These are phyloP conservation scores for Cunninghamia lanceolata DNA, from an alignment of 75 land plant species.

Conservation along the genomic window DNA sequence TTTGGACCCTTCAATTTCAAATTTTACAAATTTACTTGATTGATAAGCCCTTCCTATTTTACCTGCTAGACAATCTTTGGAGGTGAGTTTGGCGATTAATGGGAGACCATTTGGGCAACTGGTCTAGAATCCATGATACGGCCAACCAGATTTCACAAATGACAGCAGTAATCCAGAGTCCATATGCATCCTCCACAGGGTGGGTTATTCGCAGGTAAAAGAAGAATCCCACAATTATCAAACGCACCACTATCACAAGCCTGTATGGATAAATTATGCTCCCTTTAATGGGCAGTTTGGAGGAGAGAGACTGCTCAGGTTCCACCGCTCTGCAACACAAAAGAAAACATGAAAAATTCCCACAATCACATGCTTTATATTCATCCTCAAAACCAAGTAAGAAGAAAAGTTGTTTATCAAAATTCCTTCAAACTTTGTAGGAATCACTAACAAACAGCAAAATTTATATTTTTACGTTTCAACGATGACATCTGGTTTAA, in stretches of 20 bases:
- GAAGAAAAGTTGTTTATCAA: too few relatives aligned
- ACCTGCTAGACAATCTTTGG: not conserved
- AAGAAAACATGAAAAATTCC: not conserved
- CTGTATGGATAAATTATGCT: not conserved
- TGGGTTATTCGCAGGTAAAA: constrained; percentile 45
- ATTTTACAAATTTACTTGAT: not conserved
- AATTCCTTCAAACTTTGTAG: too few relatives aligned
- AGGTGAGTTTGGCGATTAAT: constrained; percentile 71
- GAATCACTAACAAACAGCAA: too few relatives aligned
- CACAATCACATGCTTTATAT: too few relatives aligned
- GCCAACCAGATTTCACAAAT: constrained; percentile 98
- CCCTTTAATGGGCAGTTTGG: not conserved
- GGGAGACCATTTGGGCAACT: constrained; percentile 96
- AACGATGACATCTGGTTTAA: not conserved
- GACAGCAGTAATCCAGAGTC: constrained; percentile 88
- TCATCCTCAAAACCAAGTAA: too few relatives aligned
- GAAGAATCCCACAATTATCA: not conserved
- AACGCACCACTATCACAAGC: not conserved
- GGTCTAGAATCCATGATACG: constrained; percentile 94
- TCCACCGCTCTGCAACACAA: constrained; percentile 25
- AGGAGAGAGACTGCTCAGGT: constrained; percentile 18
- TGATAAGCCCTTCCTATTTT: not conserved
- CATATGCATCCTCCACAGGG: constrained; percentile 83
- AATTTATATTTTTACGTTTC: not conserved
- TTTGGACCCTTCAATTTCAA: too few relatives aligned